Evolutionary conservation across 495 filamentous ascomycete genomes (phyloP).

Genomic region (Tuber borchii): DNA sequence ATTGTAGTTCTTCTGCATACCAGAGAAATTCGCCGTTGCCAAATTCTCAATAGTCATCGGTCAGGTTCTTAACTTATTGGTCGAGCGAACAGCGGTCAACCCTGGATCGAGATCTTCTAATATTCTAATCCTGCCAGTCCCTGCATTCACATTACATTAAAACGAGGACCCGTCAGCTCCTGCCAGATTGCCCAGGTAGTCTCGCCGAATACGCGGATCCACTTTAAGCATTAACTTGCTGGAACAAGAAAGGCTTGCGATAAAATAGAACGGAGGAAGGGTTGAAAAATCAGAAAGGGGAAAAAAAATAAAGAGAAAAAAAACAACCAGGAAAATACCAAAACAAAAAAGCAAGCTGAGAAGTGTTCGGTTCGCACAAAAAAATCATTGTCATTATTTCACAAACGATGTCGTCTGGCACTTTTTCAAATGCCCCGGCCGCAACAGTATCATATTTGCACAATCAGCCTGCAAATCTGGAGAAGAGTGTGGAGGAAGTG

Average conservation of each 20-base stretch:
- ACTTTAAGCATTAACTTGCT: not conserved
- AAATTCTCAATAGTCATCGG: conserved; percentile 9
- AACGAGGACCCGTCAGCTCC: conserved; percentile 1
- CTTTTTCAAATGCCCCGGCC: not conserved
- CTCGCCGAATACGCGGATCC: not conserved
- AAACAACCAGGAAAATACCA: not conserved
- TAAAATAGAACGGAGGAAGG: not conserved
- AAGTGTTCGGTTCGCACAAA: not conserved
- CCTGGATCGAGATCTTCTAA: conserved; percentile 1
- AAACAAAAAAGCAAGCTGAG: not conserved
- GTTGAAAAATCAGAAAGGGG: not conserved
- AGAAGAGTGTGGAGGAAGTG: not conserved
- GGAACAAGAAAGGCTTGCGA: not conserved
- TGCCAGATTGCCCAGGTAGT: conserved; percentile 3
- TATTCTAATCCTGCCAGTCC: not conserved
- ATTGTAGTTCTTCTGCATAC: conserved; percentile 1
- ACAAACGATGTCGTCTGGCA: not conserved
- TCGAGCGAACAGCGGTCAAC: not conserved
- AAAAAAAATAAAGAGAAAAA: not conserved
- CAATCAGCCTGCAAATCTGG: not conserved
- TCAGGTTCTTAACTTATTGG: conserved; percentile 1
- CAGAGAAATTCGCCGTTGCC: not conserved
- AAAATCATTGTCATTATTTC: not conserved
- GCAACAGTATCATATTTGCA: not conserved
- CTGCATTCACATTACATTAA: conserved; percentile 8